Percentiles rank a stretch among this genome's conserved stretches.
These are phyloP conservation scores for Fusarium liriodendri DNA, from an alignment of 2,329 filamentous ascomycete species.

Conservation along the genomic window DNA sequence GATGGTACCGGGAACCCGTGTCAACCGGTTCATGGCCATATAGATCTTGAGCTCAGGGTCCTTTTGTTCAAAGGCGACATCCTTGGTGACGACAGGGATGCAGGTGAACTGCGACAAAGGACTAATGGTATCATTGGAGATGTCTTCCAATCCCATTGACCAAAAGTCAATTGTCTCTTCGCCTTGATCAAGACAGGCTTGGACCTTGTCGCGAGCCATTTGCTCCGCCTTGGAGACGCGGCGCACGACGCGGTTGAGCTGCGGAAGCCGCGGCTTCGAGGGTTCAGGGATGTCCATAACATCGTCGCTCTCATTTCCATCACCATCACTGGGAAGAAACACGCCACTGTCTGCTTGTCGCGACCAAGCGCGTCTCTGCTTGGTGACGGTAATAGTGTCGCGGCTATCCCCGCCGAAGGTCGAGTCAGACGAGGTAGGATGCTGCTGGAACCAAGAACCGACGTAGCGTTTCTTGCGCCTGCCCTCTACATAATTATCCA, in stretches of 20 bases:
- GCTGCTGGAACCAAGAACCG: slow-evolving; percentile 76
- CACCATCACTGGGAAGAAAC: slow-evolving; percentile 72
- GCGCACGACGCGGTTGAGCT: slow-evolving; percentile 48
- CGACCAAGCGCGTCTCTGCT: slow-evolving; percentile 64
- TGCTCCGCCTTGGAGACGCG: slow-evolving; percentile 56
- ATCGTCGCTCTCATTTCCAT: slow-evolving; percentile 55
- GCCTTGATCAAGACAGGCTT: slow-evolving; percentile 67
- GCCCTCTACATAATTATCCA: slow-evolving; percentile 71
- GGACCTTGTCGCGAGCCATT: slow-evolving; percentile 59
- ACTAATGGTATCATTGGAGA: slow-evolving; percentile 68
- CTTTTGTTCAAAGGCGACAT: slow-evolving; percentile 69
- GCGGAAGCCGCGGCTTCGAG: slow-evolving; percentile 51
- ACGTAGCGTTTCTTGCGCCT: slow-evolving; percentile 71
- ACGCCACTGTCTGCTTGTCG: slow-evolving; percentile 76
- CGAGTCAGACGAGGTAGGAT: slow-evolving; percentile 62
- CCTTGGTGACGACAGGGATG: slow-evolving; percentile 65
- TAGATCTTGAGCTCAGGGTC: slow-evolving; percentile 71
- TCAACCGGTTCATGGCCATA: slow-evolving; percentile 69
- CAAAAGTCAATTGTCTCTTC: slow-evolving; percentile 71
- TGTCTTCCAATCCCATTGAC: slow-evolving; percentile 62
- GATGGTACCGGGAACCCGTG: slow-evolving; percentile 66
- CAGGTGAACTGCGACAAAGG: slow-evolving; percentile 66
- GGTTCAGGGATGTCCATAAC: slow-evolving; percentile 49
- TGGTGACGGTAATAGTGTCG: slow-evolving; percentile 44
- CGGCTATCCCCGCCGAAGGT: slow-evolving; percentile 52